Evolutionary conservation across 1,284 basidiomycete species (phyloP).

Genomic region (Schizopora paradoxa): DNA sequence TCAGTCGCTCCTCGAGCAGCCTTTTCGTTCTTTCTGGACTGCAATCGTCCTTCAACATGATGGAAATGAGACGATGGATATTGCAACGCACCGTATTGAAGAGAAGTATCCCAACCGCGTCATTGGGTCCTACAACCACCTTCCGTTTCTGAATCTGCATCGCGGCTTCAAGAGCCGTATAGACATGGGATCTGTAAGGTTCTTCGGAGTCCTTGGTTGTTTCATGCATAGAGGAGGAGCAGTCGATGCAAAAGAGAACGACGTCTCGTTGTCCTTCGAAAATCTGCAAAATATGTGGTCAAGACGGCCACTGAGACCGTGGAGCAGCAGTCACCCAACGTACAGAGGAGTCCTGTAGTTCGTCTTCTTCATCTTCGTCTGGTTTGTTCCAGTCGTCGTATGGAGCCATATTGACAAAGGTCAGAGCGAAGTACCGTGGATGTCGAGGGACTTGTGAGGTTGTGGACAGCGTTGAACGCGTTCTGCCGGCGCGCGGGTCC

Average conservation of each 20-base stretch:
- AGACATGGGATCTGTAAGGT: slow-evolving; percentile 58
- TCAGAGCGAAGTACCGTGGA: background rate
- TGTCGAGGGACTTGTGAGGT: background rate
- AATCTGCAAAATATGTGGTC: slow-evolving; percentile 37
- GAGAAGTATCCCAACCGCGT: slow-evolving; percentile 83
- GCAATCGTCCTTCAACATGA: slow-evolving; percentile 2
- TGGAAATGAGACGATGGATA: background rate
- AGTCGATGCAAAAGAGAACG: slow-evolving; percentile 91
- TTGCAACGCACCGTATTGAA: slow-evolving; percentile 79
- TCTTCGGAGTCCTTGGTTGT: slow-evolving; percentile 54
- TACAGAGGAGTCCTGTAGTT: slow-evolving; percentile 66
- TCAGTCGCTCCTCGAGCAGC: slow-evolving; percentile 50
- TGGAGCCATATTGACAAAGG: slow-evolving; percentile 47
- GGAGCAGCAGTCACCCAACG: slow-evolving; percentile 23
- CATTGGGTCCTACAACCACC: slow-evolving; percentile 81
- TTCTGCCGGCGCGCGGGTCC: background rate
- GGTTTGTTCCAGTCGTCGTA: slow-evolving; percentile 73
- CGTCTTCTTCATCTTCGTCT: slow-evolving; percentile 74
- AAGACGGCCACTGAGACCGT: background rate
- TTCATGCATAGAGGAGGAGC: slow-evolving; percentile 81
- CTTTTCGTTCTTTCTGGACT: slow-evolving; percentile 42
- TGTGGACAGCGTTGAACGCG: background rate
- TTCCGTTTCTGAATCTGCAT: slow-evolving; percentile 86
- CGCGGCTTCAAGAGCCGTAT: slow-evolving; percentile 73
- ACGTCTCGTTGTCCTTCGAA: slow-evolving; percentile 76